phyloP scores from a whole-genome alignment of 495 filamentous ascomycete genomes.

The Trichoderma asperelloides region DNA sequence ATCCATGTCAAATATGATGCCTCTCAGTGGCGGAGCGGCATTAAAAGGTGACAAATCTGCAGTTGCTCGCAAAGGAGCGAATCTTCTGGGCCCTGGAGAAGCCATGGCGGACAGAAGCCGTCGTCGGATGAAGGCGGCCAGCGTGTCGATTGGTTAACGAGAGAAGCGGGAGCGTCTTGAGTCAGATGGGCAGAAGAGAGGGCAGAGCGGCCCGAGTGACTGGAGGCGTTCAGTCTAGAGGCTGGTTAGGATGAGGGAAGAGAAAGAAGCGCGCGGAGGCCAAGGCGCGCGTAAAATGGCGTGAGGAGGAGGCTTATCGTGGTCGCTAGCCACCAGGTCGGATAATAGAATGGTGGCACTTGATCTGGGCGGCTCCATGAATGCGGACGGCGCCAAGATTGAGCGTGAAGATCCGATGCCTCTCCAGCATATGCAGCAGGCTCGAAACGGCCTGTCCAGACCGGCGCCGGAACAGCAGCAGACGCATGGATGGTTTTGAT shows the following conservation, averaged over 20 bases:
- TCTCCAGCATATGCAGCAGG: not conserved
- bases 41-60: constrained; percentile 11
- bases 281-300: not conserved
- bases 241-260: not conserved
- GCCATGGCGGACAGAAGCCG: constrained; percentile 30
- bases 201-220: not conserved
- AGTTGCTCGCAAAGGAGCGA: constrained; percentile 36
- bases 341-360: not conserved
- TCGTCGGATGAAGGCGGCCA: constrained; percentile 15
- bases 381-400: not conserved
- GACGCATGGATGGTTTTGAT: not conserved
- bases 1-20: constrained; percentile 91
- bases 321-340: not conserved
- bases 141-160: not conserved
- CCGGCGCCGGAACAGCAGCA: not conserved
- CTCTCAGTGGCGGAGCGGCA: constrained; percentile 53
- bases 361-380: not conserved
- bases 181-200: not conserved
- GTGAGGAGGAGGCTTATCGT: constrained; percentile 5
- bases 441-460: not conserved
- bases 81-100: constrained; percentile 26
- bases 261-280: not conserved
- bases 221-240: not conserved
- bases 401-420: not conserved
- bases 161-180: not conserved